Base-by-base conservation (phyloP, 2,329 filamentous ascomycete genomes). In the Cercospora sesami region DNA sequence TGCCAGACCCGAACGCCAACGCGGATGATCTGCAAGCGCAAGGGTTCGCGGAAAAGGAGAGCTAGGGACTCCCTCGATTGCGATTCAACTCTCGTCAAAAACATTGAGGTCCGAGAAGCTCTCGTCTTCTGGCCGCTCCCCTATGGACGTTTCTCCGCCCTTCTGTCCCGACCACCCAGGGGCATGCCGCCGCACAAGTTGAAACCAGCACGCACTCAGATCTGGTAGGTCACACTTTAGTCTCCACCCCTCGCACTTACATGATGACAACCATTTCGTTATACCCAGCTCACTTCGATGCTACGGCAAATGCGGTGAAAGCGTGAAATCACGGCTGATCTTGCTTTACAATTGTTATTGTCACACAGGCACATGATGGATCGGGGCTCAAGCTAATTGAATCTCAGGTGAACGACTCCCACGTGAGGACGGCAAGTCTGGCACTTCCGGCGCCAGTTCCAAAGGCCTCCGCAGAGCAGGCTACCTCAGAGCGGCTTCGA, bases 21-120 rank as follows among this genome's bases (percentile, higher is more conserved):
- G 83, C 83, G 3, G 78, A 79, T 63, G 84, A 84, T 30, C 78
- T 90, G 53, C 83, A 87, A 68, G 81, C 82, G 3, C 61, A 74
- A 53, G 77, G 76, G 0, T 77, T 79, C 57, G 76, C 75, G 23
- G 72, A 75, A 59, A 76, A 76, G 67, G 58, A 73, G 39, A 59
- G 62, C 48, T 64, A 64, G 62, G 23, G 23, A 12, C 62, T 23
- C 12, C 53, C 62, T 26, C 33, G 31, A 45, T 23, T 48, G 51
- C 62, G 62, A 23, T 59, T 16, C 23, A 30, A 8, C 3, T 30
- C 48, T 39, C 62, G 51, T 30, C 23, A n/a, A 21, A 33, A 30
- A 26, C 51, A 18, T 26, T 45, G 62, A 59, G 18, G 9, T 26
- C 4, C 2, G 18, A 36, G 10, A 26, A 55, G 33, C 33, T 36